These are phyloP conservation scores for Cucumis sativus DNA, from an alignment of 306 rosid species.

Conservation along the genomic window DNA sequence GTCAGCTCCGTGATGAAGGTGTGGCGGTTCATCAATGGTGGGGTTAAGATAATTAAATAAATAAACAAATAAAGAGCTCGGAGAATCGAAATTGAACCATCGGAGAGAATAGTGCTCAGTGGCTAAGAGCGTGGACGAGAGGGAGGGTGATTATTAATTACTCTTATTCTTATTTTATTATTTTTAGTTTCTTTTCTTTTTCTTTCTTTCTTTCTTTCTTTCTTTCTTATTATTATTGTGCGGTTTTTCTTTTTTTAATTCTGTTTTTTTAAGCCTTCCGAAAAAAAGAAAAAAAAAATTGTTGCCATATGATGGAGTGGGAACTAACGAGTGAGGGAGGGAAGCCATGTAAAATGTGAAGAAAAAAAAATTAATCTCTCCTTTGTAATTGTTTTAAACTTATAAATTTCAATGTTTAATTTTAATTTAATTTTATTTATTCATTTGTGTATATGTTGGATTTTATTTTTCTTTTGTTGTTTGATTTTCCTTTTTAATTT, in stretches of 20 bases:
- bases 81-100: background rate
- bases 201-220: too few species aligned
- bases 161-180: background rate
- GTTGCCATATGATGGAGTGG: background rate
- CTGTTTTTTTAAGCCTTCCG: background rate
- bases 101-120: background rate
- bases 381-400: background rate
- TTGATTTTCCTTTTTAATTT: too few species aligned
- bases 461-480: too few species aligned
- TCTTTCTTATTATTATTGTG: background rate
- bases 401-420: background rate
- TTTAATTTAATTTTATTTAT: background rate
- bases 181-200: background rate
- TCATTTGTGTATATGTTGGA: too few species aligned
- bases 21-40: conserved; percentile 96
- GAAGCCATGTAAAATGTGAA: background rate
- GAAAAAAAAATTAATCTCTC: background rate
- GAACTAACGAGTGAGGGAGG: background rate
- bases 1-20: conserved; percentile 66
- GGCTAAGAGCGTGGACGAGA: background rate
- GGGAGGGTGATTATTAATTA: background rate
- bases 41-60: conserved; percentile 22
- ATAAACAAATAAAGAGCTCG: too few species aligned
- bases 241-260: too few species aligned
- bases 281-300: background rate